Evolutionary conservation across 345 rosid species (phyloP), one percentile per base, ranked within the genome.

Genomic region (Citrus hindsii): DNA sequence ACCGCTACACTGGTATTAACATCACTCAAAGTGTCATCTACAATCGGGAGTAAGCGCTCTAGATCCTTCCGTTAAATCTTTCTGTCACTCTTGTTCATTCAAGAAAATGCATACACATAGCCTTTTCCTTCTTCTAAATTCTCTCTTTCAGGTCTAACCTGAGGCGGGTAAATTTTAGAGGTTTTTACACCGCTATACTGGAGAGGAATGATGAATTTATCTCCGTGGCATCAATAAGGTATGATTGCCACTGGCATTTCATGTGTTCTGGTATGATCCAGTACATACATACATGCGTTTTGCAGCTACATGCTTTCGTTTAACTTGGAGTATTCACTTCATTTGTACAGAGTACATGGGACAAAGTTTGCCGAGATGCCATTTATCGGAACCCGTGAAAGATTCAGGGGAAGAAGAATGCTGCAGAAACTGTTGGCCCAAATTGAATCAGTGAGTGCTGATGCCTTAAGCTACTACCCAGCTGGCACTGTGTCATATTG

Each of bases 311-410:
- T 18, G 19, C 2, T 28, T 65, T 35, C 22, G 12, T 64, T 5
- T 30, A 12, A 32, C 68, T 13, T 7, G n/a, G 35, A 16, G 38
- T 59, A 7, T n/a, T 21, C 1, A 3, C 35, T 48, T 18, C 1
- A 7, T 48, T 35, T 18, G 4, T 79, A 22, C 76, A 85, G 87
- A 61, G 73, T 85, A n/a, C 83, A 85, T 10, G 82, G 82, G 1
- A 75, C 32, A 5, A 67, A 73, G 32, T 8, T 85, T 12, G 87
- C 85, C 1, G 85, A 85, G 60, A 85, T 85, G 87, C 87, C 87
- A 9, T 85, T 32, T 77, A 77, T 85, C 4, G 85, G 72, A 66
- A 85, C 85, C 24, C 76, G 55, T 5, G 18, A 30, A 3, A 32
- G 56, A 8, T 77, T 48, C 37, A 82, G 87, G 76, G 13, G 37